Percentiles rank a stretch among this genome's conserved stretches.
phyloP scores from a whole-genome alignment of 2,329 filamentous ascomycete species.

The Aspergillus sp. region DNA sequence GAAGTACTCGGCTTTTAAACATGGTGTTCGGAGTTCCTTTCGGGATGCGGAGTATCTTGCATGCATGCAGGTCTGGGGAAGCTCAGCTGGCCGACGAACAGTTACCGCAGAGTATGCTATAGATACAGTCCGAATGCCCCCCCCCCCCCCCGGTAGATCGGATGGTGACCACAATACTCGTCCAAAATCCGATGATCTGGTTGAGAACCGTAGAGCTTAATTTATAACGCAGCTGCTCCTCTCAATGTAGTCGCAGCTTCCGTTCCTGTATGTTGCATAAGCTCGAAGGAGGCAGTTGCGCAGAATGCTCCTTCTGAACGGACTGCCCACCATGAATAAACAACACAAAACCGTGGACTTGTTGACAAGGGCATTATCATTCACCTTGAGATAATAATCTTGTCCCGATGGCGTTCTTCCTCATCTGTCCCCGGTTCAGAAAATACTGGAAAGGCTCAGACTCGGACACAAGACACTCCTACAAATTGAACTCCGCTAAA shows the following conservation, averaged over 20 bases:
- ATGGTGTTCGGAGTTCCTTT: not conserved
- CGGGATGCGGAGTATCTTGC: conserved; percentile 3
- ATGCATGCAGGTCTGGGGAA: not conserved
- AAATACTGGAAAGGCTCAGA: conserved; percentile 19
- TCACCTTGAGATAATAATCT: not conserved
- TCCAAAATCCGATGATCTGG: not conserved
- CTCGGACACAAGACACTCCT: conserved; percentile 16
- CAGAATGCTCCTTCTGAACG: not conserved
- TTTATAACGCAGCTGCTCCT: not conserved
- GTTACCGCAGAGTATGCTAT: not conserved
- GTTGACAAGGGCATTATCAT: not conserved
- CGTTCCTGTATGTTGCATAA: not conserved
- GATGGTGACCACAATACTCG: not conserved
- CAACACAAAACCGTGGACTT: not conserved
- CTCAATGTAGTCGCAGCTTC: not conserved
- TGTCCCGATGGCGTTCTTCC: conserved; percentile 25
- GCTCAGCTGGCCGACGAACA: not conserved
- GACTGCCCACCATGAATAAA: not conserved
- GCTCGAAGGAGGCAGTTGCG: not conserved
- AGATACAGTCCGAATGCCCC: not conserved
- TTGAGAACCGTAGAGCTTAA: not conserved
- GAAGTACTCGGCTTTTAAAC: not conserved
- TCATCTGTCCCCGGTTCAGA: conserved; percentile 28
- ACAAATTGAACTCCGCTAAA: conserved; percentile 12
- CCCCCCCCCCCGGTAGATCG: not conserved